Conservation (phyloP, 345 rosid species). For the Dipteronia dyeriana region DNA sequence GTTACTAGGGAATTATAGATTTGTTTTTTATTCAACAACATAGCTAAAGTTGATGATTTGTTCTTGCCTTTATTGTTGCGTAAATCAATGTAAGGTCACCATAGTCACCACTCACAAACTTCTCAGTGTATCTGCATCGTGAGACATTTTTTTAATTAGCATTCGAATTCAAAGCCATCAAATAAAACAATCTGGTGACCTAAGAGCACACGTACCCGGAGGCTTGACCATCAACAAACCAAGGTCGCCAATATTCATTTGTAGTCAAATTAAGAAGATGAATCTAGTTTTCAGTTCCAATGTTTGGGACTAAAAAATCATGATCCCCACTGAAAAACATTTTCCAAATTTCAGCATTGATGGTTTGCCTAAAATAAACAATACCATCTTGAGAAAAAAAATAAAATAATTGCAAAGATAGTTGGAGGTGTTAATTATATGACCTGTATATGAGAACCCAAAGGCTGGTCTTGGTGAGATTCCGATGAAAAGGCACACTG, state of each 20-base stretch:
- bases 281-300: conserved; percentile 34
- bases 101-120: conserved; percentile 2
- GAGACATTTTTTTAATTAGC: not conserved
- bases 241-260: conserved; percentile 27
- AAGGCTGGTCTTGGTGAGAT: conserved; percentile 27
- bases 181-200: no score
- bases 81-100: no score
- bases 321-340: conserved; percentile 33
- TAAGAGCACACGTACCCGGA: conserved; percentile 25
- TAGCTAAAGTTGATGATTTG: not conserved
- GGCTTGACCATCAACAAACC: conserved; percentile 35
- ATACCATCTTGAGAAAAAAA: no score
- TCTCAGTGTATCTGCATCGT: conserved; percentile 29
- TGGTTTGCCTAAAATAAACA: no score
- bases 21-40: not conserved
- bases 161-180: no score
- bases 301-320: conserved; percentile 29
- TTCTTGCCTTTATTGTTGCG: conserved; percentile 21
- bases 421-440: no score
- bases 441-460: conserved; percentile 41
- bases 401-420: no score
- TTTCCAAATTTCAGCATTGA: not conserved
- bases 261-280: conserved; percentile 22
- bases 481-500: conserved; percentile 23
- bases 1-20: not conserved